Base-by-base conservation (phyloP, 306 rosid genomes). In the Vigna radiata region DNA sequence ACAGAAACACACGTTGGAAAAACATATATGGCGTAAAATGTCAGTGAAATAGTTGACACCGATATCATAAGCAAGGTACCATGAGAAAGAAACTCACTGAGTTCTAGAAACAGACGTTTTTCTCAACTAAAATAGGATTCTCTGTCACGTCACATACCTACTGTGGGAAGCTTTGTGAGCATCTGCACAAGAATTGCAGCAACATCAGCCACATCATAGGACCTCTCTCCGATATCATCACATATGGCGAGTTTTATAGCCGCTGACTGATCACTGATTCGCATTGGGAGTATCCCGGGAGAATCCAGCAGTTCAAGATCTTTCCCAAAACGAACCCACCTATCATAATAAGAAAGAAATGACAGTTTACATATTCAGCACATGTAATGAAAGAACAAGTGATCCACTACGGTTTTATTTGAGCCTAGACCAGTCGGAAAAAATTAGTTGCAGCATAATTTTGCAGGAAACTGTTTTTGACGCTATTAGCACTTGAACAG, bases 171-270 rank as follows among this genome's bases (percentile, higher is more conserved):
- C 87, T 77, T 95, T 33, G 89, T 72, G 29, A 92, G 88, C 87
- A 95, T 90, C 95, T 89, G 97, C 54, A 95, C 97, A 75, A 95
- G 93, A 85, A 95, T 76, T 70, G 92, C 91, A 59, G 96, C 97
- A 78, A 90, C 89, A 90, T 94, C 98, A 74, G 85, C 75, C 70
- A 83, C 87, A 70, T 89, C 88, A 71, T 95, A 92, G 79, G 98
- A 82, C 83, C 89, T 86, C 89, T 95, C 98, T 60, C 98, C 97
- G 78, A 95, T 95, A 79, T 95, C 98, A 56, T 95, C 98, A 79
- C 98, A 95, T 68, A 95, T 92, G 43, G 98, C 97, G 2, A 95
- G 97, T 90, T 95, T 92, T 82, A 95, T 88, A 75, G 98, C 98
- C 16, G 98, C 88, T n/a, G 96, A 72, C 84, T 92, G 98, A 83